These are phyloP conservation scores for Candida namnaoensis DNA, from an alignment of 805 yeast species.

Conservation along the genomic window DNA sequence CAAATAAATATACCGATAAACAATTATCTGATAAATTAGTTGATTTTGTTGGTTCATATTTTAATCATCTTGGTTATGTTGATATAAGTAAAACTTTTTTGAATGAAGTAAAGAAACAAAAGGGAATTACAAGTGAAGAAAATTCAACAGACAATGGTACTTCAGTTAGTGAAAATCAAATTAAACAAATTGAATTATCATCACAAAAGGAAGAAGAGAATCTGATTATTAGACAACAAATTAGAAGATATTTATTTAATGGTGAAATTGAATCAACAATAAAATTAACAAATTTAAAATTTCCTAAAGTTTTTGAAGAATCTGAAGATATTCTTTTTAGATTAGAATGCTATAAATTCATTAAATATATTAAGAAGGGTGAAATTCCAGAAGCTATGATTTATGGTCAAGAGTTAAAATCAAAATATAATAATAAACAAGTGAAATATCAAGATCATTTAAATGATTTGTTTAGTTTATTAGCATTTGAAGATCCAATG, in stretches of 20 bases:
- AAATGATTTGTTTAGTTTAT: slow-evolving; percentile 37
- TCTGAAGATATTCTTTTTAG: slow-evolving; percentile 28
- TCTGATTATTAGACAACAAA: slow-evolving; percentile 32
- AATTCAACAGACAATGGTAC: slow-evolving; percentile 3
- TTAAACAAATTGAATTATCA: slow-evolving; percentile 19
- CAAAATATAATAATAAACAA: slow-evolving; percentile 19
- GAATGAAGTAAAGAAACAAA: slow-evolving; percentile 31
- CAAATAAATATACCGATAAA: slow-evolving; percentile 6
- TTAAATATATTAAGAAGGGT: slow-evolving; percentile 24
- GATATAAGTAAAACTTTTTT: slow-evolving; percentile 45
- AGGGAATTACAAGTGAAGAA: not conserved
- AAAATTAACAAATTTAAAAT: slow-evolving; percentile 14
- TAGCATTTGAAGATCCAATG: slow-evolving; percentile 44
- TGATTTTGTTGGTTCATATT: slow-evolving; percentile 34
- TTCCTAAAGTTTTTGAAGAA: slow-evolving; percentile 27
- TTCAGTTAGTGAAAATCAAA: slow-evolving; percentile 8
- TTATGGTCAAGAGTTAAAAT: slow-evolving; percentile 29
- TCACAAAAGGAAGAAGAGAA: slow-evolving; percentile 25
- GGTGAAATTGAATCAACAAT: slow-evolving; percentile 29
- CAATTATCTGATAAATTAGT: slow-evolving; percentile 20
- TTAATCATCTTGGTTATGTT: slow-evolving; percentile 49
- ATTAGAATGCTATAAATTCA: slow-evolving; percentile 33
- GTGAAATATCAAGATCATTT: slow-evolving; percentile 27
- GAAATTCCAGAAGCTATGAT: slow-evolving; percentile 24
- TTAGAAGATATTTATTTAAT: slow-evolving; percentile 30